A percentile compares a stretch with the other conserved stretches of the same genome.
These are phyloP conservation scores for Diatrype stigma DNA, from an alignment of 2,329 filamentous ascomycete genomes.

Conservation along the genomic window DNA sequence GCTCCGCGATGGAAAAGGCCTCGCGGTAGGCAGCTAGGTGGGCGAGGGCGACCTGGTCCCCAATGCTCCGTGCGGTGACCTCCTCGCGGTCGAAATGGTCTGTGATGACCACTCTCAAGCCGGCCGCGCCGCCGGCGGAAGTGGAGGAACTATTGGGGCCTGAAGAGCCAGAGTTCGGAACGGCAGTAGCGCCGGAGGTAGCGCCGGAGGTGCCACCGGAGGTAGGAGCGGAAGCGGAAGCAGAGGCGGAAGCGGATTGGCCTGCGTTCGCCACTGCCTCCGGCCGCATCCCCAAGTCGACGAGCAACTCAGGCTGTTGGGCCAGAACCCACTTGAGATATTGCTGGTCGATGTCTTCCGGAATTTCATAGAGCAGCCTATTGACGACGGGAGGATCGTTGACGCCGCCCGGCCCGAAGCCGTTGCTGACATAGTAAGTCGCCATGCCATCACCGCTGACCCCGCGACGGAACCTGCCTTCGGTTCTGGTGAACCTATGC, in stretches of 20 bases:
- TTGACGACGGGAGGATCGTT: background rate
- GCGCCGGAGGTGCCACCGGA: no score
- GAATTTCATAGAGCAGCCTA: background rate
- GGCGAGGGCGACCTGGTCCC: no score
- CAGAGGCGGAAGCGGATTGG: no score
- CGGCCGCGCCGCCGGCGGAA: no score
- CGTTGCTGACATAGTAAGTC: background rate
- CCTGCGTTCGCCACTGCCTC: background rate
- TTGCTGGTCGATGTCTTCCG: background rate
- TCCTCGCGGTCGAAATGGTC: no score
- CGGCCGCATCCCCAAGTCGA: background rate
- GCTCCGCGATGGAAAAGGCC: no score
- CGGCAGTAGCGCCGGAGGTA: background rate
- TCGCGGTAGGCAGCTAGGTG: no score
- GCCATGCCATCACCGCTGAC: background rate
- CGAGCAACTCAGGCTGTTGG: background rate
- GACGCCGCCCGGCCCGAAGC: background rate
- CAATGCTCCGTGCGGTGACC: no score
- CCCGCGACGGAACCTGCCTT: background rate
- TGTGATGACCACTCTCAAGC: no score
- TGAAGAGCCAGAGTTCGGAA: background rate
- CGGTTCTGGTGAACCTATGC: background rate
- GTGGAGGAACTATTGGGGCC: no score
- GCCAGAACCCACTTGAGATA: background rate
- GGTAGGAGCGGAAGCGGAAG: background rate